Conservation (phyloP, 495 filamentous ascomycete species). For the Aspergillus wentii region DNA sequence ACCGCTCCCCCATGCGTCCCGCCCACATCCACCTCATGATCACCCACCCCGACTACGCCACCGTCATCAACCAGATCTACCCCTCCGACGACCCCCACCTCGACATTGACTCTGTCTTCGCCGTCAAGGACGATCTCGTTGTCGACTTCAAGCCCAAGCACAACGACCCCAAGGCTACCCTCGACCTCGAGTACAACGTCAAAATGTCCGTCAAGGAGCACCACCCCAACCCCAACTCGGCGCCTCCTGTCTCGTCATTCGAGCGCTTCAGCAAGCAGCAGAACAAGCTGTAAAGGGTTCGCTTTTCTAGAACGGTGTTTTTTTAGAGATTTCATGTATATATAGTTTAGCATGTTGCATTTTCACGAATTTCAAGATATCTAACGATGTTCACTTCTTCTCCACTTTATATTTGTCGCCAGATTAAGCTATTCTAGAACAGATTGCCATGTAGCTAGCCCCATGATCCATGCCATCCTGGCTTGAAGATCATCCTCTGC, state of each 20-base stretch:
- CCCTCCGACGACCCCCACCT: slow-evolving; percentile 57
- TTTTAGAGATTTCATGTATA: no score
- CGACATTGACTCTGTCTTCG: slow-evolving; percentile 59
- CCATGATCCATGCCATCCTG: no score
- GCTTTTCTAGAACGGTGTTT: no score
- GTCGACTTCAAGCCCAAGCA: slow-evolving; percentile 56
- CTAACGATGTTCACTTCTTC: no score
- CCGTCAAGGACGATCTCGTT: slow-evolving; percentile 61
- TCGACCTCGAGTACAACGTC: slow-evolving; percentile 44
- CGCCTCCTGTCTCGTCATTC: slow-evolving; percentile 40
- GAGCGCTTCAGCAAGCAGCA: slow-evolving; percentile 33
- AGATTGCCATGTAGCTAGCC: no score
- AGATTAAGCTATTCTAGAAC: no score
- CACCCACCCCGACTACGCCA: slow-evolving; percentile 43
- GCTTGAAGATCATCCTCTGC: no score
- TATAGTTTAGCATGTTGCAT: no score
- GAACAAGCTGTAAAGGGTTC: slow-evolving; percentile 13
- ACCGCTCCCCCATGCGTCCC: slow-evolving; percentile 55
- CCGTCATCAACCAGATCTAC: slow-evolving; percentile 62
- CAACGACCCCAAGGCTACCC: slow-evolving; percentile 40
- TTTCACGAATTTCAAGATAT: no score
- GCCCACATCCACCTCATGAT: slow-evolving; percentile 49
- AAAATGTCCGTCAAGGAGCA: slow-evolving; percentile 44
- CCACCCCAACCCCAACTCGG: slow-evolving; percentile 44
- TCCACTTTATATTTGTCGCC: no score